Evolutionary conservation across 306 rosid genomes (phyloP).

Genomic region (Trichosanthes truncata): DNA sequence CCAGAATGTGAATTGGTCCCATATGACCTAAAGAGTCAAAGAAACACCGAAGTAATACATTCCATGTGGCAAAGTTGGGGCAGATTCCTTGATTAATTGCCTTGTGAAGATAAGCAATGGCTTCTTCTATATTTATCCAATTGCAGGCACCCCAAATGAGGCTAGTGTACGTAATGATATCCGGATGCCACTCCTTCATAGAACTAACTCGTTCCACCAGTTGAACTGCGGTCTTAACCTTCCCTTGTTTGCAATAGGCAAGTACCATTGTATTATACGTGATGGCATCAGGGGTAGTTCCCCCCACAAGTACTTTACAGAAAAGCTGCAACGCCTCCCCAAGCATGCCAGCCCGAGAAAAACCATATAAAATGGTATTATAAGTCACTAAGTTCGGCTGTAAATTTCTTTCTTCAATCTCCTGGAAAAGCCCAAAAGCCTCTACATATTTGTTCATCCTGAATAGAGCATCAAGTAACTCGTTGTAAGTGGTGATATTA

Average conservation of each 20-base stretch:
- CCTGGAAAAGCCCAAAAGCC: constrained; percentile 50
- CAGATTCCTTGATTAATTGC: constrained; percentile 47
- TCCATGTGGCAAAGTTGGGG: constrained; percentile 68
- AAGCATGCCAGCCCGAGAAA: constrained; percentile 46
- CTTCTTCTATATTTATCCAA: constrained; percentile 53
- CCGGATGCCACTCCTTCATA: constrained; percentile 48
- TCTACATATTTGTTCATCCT: constrained; percentile 35
- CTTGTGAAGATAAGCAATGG: constrained; percentile 46
- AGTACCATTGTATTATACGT: constrained; percentile 41
- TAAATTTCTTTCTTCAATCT: constrained; percentile 41
- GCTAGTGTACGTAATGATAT: constrained; percentile 55
- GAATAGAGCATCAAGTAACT: constrained; percentile 64
- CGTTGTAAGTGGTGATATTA: constrained; percentile 63
- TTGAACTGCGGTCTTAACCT: constrained; percentile 41
- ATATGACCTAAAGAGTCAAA: constrained; percentile 69
- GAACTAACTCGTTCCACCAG: constrained; percentile 35
- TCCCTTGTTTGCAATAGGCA: constrained; percentile 58
- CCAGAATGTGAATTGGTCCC: constrained; percentile 67
- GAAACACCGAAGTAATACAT: constrained; percentile 54
- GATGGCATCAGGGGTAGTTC: constrained; percentile 48
- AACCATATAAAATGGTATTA: constrained; percentile 68
- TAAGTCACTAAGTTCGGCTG: constrained; percentile 48
- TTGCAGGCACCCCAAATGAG: constrained; percentile 66
- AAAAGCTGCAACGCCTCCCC: constrained; percentile 45
- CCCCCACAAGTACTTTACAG: constrained; percentile 55